Conservation (phyloP, 164 flowering plant genomes). For the grape (Vitis vinifera) region ASM3070453v1 NC_081813.1:5111501-5112000, state of each 20-base stretch:
- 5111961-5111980: too few species aligned
- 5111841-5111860: too few species aligned
- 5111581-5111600: conserved; percentile 60
- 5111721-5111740: conserved; percentile 16
- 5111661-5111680: conserved; percentile 43
- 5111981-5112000: too few species aligned
- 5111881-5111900: too few species aligned
- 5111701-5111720: conserved; percentile 26
- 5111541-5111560: conserved; percentile 55
- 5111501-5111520: conserved; percentile 70
- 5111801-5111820: too few species aligned
- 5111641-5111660: conserved; percentile 45
- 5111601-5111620: conserved; percentile 24
- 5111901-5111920: too few species aligned
- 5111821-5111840: too few species aligned
- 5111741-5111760: conserved; percentile 14
- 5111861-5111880: too few species aligned
- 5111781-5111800: too few species aligned
- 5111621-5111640: conserved; percentile 32
- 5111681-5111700: conserved; percentile 65
- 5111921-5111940: too few species aligned
- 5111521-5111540: conserved; percentile 66
- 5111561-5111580: conserved; percentile 49
- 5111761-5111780: too few species aligned
- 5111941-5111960: too few species aligned